Evolutionary conservation across 345 rosid genomes (phyloP).

Genomic region (Schrenkiella parvula): DNA sequence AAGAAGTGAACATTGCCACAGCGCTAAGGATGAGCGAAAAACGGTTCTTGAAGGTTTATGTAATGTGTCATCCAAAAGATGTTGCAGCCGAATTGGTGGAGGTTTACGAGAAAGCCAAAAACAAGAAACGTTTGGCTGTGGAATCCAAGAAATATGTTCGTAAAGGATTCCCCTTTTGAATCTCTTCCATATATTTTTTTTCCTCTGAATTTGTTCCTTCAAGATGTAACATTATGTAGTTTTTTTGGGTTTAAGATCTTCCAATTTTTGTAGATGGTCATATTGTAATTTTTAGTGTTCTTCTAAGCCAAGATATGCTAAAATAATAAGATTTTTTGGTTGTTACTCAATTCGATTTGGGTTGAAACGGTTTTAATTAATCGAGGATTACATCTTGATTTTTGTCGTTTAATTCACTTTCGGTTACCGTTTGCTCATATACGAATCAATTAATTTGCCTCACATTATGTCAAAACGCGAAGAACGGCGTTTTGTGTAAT

Average conservation of each 20-base stretch:
- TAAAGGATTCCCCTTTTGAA: conserved; percentile 70
- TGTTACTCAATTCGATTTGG: no score
- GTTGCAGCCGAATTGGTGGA: conserved; percentile 57
- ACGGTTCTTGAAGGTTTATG: conserved; percentile 53
- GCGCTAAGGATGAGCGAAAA: conserved; percentile 68
- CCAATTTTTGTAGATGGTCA: not conserved
- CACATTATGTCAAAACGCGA: not conserved
- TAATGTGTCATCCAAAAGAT: conserved; percentile 52
- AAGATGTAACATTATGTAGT: not conserved
- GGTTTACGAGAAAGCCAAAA: conserved; percentile 42
- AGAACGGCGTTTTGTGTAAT: not conserved
- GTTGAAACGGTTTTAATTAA: no score
- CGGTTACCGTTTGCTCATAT: not conserved
- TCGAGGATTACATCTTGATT: not conserved
- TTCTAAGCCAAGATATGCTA: not conserved
- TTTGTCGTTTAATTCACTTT: not conserved
- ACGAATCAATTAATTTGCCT: not conserved
- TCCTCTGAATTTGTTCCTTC: not conserved
- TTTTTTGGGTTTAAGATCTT: no score
- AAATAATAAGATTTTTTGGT: not conserved
- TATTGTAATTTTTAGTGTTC: no score
- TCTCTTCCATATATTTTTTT: not conserved
- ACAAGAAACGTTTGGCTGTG: conserved; percentile 58
- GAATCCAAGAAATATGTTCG: conserved; percentile 42
- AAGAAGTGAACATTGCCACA: conserved; percentile 21